Percentiles rank a stretch among this genome's conserved stretches.
These are phyloP conservation scores for Calonectria multiphialidica DNA, from an alignment of 2,329 filamentous ascomycete species.

Conservation along the genomic window DNA sequence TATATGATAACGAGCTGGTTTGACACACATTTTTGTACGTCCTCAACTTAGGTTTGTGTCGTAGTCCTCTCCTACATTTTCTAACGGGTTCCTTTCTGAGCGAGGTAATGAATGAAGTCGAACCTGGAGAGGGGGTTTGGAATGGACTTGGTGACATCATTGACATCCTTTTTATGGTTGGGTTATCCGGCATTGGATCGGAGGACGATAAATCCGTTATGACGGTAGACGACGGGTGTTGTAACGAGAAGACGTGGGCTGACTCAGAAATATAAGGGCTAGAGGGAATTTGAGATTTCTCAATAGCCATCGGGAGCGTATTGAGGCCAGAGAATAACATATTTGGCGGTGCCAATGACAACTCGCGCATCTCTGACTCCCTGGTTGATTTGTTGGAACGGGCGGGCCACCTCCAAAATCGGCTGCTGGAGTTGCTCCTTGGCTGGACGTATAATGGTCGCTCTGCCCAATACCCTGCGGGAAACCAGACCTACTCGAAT, in stretches of 20 bases:
- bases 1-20: fast-evolving
- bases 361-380: conserved; percentile 44
- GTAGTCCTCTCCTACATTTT: conserved; percentile 41
- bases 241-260: conserved; percentile 61
- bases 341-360: conserved; percentile 40
- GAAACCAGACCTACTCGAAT: conserved; percentile 74
- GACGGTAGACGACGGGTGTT: conserved; percentile 44
- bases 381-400: conserved; percentile 53
- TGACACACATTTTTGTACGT: conserved; percentile 28
- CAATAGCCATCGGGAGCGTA: conserved; percentile 23
- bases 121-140: not conserved
- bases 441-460: conserved; percentile 51
- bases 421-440: conserved; percentile 49
- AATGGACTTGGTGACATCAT: not conserved
- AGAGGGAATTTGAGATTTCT: conserved; percentile 35
- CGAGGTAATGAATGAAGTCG: not conserved
- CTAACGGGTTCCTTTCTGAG: conserved; percentile 24
- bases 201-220: conserved; percentile 24
- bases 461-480: conserved; percentile 73
- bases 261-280: conserved; percentile 62
- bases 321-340: conserved; percentile 34
- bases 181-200: conserved; percentile 11
- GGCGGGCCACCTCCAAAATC: conserved; percentile 56
- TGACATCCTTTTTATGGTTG: not conserved
- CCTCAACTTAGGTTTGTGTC: conserved; percentile 34